Base-by-base conservation (phyloP, 208 protist species). In the Leishmania amazonensis region DNA sequence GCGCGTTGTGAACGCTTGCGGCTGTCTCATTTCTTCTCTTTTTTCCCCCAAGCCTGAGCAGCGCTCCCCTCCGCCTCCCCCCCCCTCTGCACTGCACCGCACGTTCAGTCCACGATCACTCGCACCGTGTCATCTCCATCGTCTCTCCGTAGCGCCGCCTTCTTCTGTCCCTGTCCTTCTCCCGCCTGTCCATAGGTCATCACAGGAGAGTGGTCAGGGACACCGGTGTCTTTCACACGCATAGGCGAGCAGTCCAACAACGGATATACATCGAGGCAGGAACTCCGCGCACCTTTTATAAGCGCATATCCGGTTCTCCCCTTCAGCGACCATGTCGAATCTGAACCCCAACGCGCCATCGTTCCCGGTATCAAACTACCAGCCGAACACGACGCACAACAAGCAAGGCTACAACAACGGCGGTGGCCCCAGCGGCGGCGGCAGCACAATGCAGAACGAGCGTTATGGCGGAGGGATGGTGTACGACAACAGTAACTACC, bases 331-430 rank as follows among this genome's bases (percentile, higher is more conserved):
- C 60, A 86, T 86, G 83, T 86, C 83, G 1, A 75, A 79, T 64
- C 83, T 86, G 53, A 86, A 86, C 57, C 83, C 83, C 11, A 82
- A 81, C 74, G 83, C 83, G 40, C 83, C 78, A 19, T 82, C 83
- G 28, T 86, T 83, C 54, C 45, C 58, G 8, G 78, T 64, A 38
- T 75, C 64, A 0, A 78, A 76, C 42, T 81, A 72, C 49, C 76
- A 82, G 76, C 57, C 65, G 53, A 60, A 31, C 51, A 13, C 47
- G 31, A 40, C 31, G 49, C 65, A 35, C 77, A 84, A 57, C 84
- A 87, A 81, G 35, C 53, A 64, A 28, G 78, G 74, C 57, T 81
- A 79, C 76, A 80, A 77, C 78, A 81, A 58, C 72, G 57, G 57
- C 35, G 77, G 75, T 51, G 38, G 68, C 7, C 42, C 38, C 40